phyloP scores from a whole-genome alignment of 176 grass and related monocot species.

The Avena eriantha region DNA sequence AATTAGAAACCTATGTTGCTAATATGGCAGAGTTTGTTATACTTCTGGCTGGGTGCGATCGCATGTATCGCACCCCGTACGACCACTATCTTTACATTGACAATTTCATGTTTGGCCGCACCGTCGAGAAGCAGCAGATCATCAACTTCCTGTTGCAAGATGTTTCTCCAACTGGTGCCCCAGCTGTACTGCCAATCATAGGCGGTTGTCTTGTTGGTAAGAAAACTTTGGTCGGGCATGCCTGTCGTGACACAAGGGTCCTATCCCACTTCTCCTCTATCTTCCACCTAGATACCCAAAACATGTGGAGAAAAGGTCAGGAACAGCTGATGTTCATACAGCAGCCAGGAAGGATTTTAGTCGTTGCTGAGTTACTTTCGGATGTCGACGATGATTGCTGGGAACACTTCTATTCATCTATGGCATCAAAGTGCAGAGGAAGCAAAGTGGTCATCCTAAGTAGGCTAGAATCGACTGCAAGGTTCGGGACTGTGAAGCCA shows the following conservation, averaged over 20 bases:
- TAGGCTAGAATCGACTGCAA: not conserved
- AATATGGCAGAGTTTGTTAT: constrained; percentile 21
- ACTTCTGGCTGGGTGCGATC: constrained; percentile 3
- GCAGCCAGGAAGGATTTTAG: not conserved
- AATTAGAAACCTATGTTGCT: not conserved
- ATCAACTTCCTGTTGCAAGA: constrained; percentile 14
- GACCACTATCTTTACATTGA: constrained; percentile 18
- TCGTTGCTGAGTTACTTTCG: constrained; percentile 14
- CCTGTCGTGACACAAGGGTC: constrained; percentile 10
- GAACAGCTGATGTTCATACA: not conserved
- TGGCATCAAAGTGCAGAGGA: not conserved
- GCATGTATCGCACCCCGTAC: constrained; percentile 20
- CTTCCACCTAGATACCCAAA: not conserved
- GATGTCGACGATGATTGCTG: not conserved
- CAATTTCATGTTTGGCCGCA: constrained; percentile 36
- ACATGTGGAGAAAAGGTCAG: not conserved
- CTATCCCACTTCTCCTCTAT: not conserved
- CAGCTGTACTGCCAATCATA: constrained; percentile 18
- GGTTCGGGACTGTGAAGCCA: constrained; percentile 3
- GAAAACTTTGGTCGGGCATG: constrained; percentile 6
- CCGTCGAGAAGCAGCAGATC: not conserved
- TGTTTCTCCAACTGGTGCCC: no score
- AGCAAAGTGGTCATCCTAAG: constrained; percentile 33
- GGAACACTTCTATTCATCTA: not conserved
- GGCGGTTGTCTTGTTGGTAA: constrained; percentile 16